phyloP scores from a whole-genome alignment of 345 rosid species.

The Euclidium syriacum region DNA sequence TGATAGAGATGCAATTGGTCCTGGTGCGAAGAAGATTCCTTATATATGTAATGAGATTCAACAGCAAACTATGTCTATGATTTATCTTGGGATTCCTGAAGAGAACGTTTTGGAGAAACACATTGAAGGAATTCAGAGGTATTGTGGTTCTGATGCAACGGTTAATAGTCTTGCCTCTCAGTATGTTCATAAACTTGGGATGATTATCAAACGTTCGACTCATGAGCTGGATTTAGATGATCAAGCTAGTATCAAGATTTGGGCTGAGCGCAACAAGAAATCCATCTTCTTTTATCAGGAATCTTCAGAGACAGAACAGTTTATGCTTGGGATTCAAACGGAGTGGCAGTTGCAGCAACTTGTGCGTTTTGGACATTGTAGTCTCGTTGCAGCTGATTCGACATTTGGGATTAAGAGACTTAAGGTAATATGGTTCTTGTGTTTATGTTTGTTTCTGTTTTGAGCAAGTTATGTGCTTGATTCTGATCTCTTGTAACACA shows the following conservation, averaged over 20 bases:
- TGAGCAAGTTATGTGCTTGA: background rate
- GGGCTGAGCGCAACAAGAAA: constrained; percentile 88
- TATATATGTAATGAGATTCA: constrained; percentile 81
- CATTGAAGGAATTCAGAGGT: constrained; percentile 87
- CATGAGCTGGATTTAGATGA: constrained; percentile 93
- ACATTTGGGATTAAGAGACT: constrained; percentile 89
- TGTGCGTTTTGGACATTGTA: constrained; percentile 78
- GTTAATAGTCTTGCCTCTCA: constrained; percentile 74
- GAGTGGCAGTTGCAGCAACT: constrained; percentile 96
- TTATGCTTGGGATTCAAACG: constrained; percentile 86
- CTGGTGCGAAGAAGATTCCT: constrained; percentile 89
- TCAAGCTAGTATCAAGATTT: constrained; percentile 79
- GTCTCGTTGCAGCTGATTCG: constrained; percentile 79
- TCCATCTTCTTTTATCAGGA: constrained; percentile 85
- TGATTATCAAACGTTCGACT: constrained; percentile 76
- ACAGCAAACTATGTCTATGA: constrained; percentile 89
- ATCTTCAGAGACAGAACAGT: constrained; percentile 63
- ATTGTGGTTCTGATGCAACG: constrained; percentile 67
- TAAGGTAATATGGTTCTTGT: constrained; percentile 42
- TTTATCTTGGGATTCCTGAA: constrained; percentile 92
- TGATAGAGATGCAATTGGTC: constrained; percentile 92
- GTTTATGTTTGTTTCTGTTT: background rate
- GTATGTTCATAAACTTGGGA: constrained; percentile 89
- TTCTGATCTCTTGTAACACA: constrained; percentile 11
- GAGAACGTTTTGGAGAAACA: constrained; percentile 92